Conservation (phyloP, 352 stramenopile species). For the Blastocystis sp. region DNA sequence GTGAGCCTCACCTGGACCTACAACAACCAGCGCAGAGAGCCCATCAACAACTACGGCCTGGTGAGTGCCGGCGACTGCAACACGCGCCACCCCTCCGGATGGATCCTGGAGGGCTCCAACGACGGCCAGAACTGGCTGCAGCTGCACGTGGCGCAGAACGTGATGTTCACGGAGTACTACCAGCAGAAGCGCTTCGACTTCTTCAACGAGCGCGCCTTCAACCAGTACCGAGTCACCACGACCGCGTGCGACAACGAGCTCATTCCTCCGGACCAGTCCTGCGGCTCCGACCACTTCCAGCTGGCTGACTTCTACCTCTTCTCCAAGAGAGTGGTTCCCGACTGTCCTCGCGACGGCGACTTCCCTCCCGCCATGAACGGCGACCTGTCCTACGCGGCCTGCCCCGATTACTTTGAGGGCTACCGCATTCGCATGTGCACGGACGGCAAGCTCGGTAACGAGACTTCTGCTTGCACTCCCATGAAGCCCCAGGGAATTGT, state of each 20-base stretch:
- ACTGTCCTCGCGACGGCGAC: background rate
- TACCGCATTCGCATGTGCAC: conserved; percentile 20
- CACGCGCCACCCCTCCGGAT: conserved; percentile 28
- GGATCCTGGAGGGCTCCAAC: conserved; percentile 40
- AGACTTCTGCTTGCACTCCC: background rate
- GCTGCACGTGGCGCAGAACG: conserved; percentile 4
- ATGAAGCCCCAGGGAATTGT: conserved; percentile 3
- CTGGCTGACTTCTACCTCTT: conserved; percentile 57
- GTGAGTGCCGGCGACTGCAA: conserved; percentile 11
- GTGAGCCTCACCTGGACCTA: background rate
- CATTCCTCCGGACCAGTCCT: background rate
- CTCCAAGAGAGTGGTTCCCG: conserved; percentile 15
- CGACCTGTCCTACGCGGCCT: conserved; percentile 39
- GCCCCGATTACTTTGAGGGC: conserved; percentile 19
- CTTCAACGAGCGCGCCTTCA: conserved; percentile 44
- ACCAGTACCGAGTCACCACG: conserved; percentile 36
- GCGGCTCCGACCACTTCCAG: conserved; percentile 27
- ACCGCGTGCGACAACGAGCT: conserved; percentile 5
- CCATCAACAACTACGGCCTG: conserved; percentile 44
- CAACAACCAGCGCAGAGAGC: conserved; percentile 54
- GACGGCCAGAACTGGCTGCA: background rate
- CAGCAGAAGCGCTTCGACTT: conserved; percentile 31
- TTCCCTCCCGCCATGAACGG: conserved; percentile 40
- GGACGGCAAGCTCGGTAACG: background rate
- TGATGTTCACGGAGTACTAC: conserved; percentile 6